A percentile compares a stretch with the other conserved stretches of the same genome.
These are phyloP conservation scores for Mycena capillaripes DNA, from an alignment of 768 basidiomycete species.

Conservation along the genomic window DNA sequence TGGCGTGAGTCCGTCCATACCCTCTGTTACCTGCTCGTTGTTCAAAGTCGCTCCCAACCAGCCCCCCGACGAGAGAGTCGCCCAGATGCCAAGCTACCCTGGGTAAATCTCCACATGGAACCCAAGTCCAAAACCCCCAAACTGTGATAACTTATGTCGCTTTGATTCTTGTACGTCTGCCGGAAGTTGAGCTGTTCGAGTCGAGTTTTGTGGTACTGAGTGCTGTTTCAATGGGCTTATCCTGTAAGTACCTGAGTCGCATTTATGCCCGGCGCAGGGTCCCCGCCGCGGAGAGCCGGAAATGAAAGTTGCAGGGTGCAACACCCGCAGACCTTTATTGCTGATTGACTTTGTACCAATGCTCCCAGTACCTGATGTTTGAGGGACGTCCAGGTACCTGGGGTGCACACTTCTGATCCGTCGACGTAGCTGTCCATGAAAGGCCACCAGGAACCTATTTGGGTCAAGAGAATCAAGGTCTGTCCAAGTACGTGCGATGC, in stretches of 20 bases:
- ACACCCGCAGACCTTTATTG: too few relatives aligned
- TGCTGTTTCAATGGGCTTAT: too few relatives aligned
- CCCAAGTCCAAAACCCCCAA: slow-evolving; percentile 21
- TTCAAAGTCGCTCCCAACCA: background rate
- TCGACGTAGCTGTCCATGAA: background rate
- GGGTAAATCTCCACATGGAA: slow-evolving; percentile 28
- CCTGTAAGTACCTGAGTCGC: background rate
- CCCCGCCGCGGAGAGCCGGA: too few relatives aligned
- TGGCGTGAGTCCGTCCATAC: slow-evolving; percentile 22
- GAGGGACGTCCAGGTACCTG: background rate
- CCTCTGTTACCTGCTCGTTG: background rate
- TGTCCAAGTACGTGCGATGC: too few relatives aligned
- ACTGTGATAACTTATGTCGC: background rate
- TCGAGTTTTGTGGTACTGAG: background rate
- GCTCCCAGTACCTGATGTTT: too few relatives aligned
- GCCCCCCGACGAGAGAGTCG: slow-evolving; percentile 28
- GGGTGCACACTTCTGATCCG: background rate
- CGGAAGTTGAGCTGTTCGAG: background rate
- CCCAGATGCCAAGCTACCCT: slow-evolving; percentile 26
- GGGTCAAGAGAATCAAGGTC: background rate
- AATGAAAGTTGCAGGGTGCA: background rate
- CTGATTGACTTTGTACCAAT: too few relatives aligned
- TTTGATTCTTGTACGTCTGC: background rate
- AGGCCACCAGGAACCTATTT: slow-evolving; percentile 7
- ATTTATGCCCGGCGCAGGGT: background rate